phyloP scores from a whole-genome alignment of 495 filamentous ascomycete genomes.

The Physcia stellaris region DNA sequence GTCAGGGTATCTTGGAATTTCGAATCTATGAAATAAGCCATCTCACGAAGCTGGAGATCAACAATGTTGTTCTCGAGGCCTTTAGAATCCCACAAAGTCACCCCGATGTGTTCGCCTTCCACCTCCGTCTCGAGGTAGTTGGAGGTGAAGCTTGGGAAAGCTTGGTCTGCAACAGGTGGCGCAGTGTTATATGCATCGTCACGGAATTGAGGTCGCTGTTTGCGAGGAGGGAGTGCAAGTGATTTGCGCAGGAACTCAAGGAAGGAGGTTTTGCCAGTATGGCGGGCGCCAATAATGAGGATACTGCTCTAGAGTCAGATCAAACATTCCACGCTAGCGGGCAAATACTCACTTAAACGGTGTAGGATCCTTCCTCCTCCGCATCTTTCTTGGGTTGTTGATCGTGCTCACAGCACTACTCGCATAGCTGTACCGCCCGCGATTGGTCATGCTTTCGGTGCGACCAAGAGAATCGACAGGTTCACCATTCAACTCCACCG shows the following conservation, averaged over 20 bases:
- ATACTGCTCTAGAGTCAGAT: slow-evolving; percentile 41
- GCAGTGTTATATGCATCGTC: slow-evolving; percentile 34
- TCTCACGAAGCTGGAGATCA: slow-evolving; percentile 83
- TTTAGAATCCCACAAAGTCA: slow-evolving; percentile 92
- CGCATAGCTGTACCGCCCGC: slow-evolving; percentile 92
- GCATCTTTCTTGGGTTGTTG: slow-evolving; percentile 84
- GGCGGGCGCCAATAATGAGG: slow-evolving; percentile 75
- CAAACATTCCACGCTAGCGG: background rate
- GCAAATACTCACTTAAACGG: slow-evolving; percentile 76
- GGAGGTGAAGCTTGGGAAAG: slow-evolving; percentile 58
- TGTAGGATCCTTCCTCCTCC: slow-evolving; percentile 91
- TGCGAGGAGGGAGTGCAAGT: slow-evolving; percentile 66
- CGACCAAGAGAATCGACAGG: slow-evolving; percentile 64
- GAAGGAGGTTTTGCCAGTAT: slow-evolving; percentile 91
- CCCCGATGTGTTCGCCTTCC: slow-evolving; percentile 77
- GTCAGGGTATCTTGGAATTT: slow-evolving; percentile 97
- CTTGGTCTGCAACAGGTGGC: slow-evolving; percentile 25
- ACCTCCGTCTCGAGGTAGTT: slow-evolving; percentile 92
- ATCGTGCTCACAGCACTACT: slow-evolving; percentile 83
- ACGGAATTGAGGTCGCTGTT: slow-evolving; percentile 41
- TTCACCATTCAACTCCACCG: slow-evolving; percentile 14
- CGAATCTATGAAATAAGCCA: slow-evolving; percentile 83
- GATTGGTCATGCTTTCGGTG: slow-evolving; percentile 91
- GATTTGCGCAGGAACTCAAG: slow-evolving; percentile 86
- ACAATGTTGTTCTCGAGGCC: slow-evolving; percentile 88